Base-by-base conservation (phyloP, 371 early-diverging fungal genomes). In the Mucor ambiguus region DNA sequence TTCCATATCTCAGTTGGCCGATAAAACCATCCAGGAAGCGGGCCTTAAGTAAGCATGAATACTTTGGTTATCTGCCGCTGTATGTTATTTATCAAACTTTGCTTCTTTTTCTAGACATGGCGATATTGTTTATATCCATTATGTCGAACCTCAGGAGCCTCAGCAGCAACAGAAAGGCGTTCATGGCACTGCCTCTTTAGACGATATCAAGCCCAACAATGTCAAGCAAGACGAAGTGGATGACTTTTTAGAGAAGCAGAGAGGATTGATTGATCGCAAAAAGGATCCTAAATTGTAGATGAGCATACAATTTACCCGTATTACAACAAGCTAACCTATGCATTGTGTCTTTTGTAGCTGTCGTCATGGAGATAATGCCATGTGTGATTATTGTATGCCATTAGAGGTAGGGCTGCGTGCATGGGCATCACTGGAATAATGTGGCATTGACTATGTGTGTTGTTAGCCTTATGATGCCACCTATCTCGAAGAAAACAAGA, bases 371-470 rank as follows among this genome's bases (percentile, higher is more conserved):
- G 74, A 78, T 16, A 89, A 91, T 48, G 96, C 95, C 43, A 98
- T 98, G 98, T 99, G 99, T 78, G 96, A 96, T 71, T 97, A 99
- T 76, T 99, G 99, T 75, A 89, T 93, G 90, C 98, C 99, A 5
- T 78, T 96, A 26, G 97, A 95, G 75, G 89, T 87, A 82, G 64
- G 20, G 20, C 7, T 44, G n/a, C 44, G n/a, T 20, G 9, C 9
- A 6, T n/a, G 12, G 20, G 3, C 5, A 20, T 20, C 2, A 11
- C 18, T 1, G 4, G 18, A 26, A 37, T 26, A 49, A n/a, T 28
- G 9, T 3, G 37, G n/a, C 6, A 33, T 26, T 46, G n/a, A 16
- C 28, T 9, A 12, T 48, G 2, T 38, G 10, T 43, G 2, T 49
- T 48, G 41, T 4, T 65, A 91, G 89, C 99, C 99, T 12, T 98